Conservation (phyloP, 805 yeast genomes). For the Peterozyma xylosa region DNA sequence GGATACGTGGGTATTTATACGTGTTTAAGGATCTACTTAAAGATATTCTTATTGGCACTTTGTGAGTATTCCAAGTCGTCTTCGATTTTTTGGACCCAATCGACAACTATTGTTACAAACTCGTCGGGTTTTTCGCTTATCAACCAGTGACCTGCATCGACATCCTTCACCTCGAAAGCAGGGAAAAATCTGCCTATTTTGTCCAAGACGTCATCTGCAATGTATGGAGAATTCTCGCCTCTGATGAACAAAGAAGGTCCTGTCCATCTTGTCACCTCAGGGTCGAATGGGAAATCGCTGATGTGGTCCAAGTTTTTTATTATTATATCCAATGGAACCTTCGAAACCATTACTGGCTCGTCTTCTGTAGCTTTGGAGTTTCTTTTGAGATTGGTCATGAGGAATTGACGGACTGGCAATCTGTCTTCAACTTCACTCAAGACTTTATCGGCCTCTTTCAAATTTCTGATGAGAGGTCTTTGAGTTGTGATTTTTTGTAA, state of each 20-base stretch:
- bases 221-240: constrained; percentile 68
- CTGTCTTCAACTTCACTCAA: constrained; percentile 57
- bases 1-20: too few species aligned
- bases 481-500: constrained; percentile 50
- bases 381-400: constrained; percentile 59
- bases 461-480: constrained; percentile 31
- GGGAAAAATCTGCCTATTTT: constrained; percentile 77
- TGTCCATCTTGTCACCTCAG: constrained; percentile 43
- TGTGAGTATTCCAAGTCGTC: constrained; percentile 9
- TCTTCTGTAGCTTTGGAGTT: constrained; percentile 28
- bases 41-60: too few species aligned
- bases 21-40: too few species aligned
- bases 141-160: constrained; percentile 91
- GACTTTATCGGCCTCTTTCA: constrained; percentile 61
- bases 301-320: constrained; percentile 58
- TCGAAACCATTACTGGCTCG: constrained; percentile 31
- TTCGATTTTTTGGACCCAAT: constrained; percentile 44
- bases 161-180: constrained; percentile 59
- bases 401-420: constrained; percentile 62
- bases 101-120: constrained; percentile 54
- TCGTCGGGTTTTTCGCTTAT: constrained; percentile 80
- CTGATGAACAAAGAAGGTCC: constrained; percentile 76
- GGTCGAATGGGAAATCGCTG: constrained; percentile 71
- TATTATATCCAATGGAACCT: constrained; percentile 68
- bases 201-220: constrained; percentile 75